phyloP scores from a whole-genome alignment of 2,329 filamentous ascomycete genomes.

The Cladosporium sp. region DNA sequence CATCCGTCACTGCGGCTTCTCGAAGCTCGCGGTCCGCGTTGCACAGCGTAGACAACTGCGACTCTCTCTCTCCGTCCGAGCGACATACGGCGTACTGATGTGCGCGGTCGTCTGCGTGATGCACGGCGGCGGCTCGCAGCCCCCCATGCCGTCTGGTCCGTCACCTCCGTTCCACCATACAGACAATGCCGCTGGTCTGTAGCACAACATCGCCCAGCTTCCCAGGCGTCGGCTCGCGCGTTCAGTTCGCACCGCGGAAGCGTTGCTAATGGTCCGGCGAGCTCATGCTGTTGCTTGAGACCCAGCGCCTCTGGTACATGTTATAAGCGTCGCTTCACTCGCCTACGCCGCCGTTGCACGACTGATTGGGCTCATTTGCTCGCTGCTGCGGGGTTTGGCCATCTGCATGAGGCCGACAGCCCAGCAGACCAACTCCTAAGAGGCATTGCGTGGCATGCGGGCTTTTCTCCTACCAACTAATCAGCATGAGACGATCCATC shows the following conservation, averaged over 20 bases:
- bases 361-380: slow-evolving; percentile 6
- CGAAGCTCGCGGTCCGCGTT: slow-evolving; percentile 4
- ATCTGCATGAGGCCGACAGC: neutral
- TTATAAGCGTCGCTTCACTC: neutral
- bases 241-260: neutral
- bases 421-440: no score
- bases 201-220: slow-evolving; percentile 9
- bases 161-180: neutral
- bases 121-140: neutral
- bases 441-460: neutral
- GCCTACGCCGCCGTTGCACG: slow-evolving; percentile 18
- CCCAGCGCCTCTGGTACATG: slow-evolving; percentile 2
- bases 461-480: neutral
- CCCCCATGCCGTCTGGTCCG: slow-evolving; percentile 5
- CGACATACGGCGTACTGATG: neutral
- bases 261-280: neutral
- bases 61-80: neutral
- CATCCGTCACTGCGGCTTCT: neutral
- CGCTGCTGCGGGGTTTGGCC: slow-evolving; percentile 4
- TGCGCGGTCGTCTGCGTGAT: neutral
- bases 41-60: neutral
- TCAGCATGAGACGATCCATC: neutral
- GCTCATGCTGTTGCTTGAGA: slow-evolving; percentile 6
- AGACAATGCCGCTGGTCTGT: neutral
- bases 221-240: slow-evolving; percentile 10